Conservation (phyloP, 805 yeast species). For the Saccharomycopsis fodiens region DNA sequence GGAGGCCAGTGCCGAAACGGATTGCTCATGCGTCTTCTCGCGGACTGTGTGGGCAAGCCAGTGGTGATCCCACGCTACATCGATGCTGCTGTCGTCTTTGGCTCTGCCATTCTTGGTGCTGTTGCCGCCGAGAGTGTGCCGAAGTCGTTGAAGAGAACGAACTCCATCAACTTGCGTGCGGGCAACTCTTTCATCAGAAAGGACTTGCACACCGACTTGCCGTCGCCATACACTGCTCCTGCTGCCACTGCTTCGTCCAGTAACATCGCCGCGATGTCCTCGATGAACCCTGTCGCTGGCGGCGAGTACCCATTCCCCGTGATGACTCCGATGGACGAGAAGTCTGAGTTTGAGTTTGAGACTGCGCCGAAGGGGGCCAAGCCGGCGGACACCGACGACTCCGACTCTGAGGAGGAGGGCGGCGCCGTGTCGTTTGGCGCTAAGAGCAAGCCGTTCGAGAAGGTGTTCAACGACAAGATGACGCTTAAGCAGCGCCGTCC, state of each 20-base stretch:
- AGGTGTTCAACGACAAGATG: conserved; percentile 41
- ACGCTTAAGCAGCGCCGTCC: conserved; percentile 24
- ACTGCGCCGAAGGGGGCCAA: conserved; percentile 11
- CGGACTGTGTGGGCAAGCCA: conserved; percentile 89
- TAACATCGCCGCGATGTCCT: conserved; percentile 44
- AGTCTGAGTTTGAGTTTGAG: conserved; percentile 28
- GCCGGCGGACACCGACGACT: conserved; percentile 22
- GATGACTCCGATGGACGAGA: conserved; percentile 33
- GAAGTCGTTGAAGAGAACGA: conserved; percentile 27
- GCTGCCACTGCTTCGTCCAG: conserved; percentile 67
- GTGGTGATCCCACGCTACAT: conserved; percentile 89
- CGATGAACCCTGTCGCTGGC: conserved; percentile 25
- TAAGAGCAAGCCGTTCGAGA: conserved; percentile 41
- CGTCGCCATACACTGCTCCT: conserved; percentile 76
- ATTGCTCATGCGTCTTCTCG: conserved; percentile 78
- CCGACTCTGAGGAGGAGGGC: conserved; percentile 39
- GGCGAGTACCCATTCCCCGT: conserved; percentile 32
- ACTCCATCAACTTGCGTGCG: conserved; percentile 16
- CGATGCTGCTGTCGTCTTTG: conserved; percentile 96
- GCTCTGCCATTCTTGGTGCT: conserved; percentile 92
- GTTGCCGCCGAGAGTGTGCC: conserved; percentile 73
- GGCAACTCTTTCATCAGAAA: conserved; percentile 10
- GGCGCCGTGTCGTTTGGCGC: conserved; percentile 56
- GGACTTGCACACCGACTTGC: conserved; percentile 24
- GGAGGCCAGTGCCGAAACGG: conserved; percentile 98